Percentiles rank a stretch among this genome's conserved stretches.
Conservation (phyloP, 2,329 filamentous ascomycete genomes). For the Ramularia endophylla region DNA sequence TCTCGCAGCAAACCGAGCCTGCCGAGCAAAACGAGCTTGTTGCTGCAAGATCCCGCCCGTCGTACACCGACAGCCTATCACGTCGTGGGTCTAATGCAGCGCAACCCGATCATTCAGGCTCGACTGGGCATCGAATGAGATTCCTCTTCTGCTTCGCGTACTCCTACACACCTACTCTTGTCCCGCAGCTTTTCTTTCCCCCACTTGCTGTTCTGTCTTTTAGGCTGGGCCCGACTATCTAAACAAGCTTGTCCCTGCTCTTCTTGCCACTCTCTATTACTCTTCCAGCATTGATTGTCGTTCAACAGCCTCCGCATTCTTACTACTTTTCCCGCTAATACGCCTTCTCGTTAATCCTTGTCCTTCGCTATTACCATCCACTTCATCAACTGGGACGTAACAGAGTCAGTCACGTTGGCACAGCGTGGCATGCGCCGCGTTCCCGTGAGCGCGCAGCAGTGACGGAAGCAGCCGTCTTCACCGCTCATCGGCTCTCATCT, state of each 20-base stretch:
- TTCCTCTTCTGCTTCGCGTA: slow-evolving; percentile 3
- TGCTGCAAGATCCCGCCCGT: slow-evolving; percentile 4
- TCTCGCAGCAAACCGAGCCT: too few species aligned
- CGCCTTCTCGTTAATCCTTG: slow-evolving; percentile 6
- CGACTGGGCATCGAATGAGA: slow-evolving; percentile 18
- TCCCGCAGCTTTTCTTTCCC: slow-evolving; percentile 4
- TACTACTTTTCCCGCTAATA: slow-evolving; percentile 2
- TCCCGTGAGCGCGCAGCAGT: slow-evolving; percentile 14
- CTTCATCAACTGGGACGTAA: slow-evolving; percentile 11
- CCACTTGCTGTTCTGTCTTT: slow-evolving; percentile 2
- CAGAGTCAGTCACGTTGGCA: slow-evolving; percentile 16
- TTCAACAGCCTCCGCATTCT: slow-evolving; percentile 5
- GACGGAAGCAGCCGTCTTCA: slow-evolving; percentile 22
- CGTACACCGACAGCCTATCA: slow-evolving; percentile 6
- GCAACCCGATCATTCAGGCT: slow-evolving; percentile 15
- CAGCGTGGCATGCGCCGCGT: slow-evolving; percentile 8
- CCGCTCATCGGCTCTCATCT: slow-evolving; percentile 18
- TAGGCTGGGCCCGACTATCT: slow-evolving; percentile 14
- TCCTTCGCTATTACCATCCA: slow-evolving; percentile 5
- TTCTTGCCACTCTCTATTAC: slow-evolving; percentile 20
- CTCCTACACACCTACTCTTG: slow-evolving; percentile 7
- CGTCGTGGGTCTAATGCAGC: slow-evolving; percentile 8
- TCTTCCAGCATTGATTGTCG: slow-evolving; percentile 27
- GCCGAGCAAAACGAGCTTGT: too few species aligned
- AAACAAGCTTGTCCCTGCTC: slow-evolving; percentile 28